These are phyloP conservation scores for Tulasnella sp. DNA, from an alignment of 768 basidiomycete species.

Conservation along the genomic window DNA sequence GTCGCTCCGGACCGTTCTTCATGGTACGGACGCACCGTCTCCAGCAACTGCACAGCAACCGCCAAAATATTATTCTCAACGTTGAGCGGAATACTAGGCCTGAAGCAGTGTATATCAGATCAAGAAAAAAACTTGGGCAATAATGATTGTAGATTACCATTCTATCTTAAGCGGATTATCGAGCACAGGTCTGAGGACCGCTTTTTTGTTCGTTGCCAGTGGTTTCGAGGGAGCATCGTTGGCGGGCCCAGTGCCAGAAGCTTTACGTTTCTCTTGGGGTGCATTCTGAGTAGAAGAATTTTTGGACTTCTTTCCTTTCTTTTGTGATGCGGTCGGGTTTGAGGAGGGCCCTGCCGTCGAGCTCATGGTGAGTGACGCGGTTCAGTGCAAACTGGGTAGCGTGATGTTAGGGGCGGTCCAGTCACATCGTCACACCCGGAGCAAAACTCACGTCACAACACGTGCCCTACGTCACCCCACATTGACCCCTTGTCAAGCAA, in stretches of 20 bases:
- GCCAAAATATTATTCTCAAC: constrained; percentile 65
- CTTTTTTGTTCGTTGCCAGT: constrained; percentile 56
- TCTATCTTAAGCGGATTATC: constrained; percentile 70
- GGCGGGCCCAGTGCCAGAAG: constrained; percentile 37
- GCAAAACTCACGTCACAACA: background rate
- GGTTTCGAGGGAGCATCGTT: background rate
- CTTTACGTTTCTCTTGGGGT: background rate
- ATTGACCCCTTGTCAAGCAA: background rate
- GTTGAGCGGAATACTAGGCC: constrained; percentile 66
- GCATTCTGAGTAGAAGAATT: background rate
- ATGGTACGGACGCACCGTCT: constrained; percentile 47
- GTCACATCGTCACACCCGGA: background rate
- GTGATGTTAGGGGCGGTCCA: background rate
- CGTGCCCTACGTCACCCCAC: background rate
- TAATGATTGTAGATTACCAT: constrained; percentile 53
- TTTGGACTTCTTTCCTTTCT: constrained; percentile 23
- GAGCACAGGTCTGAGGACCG: constrained; percentile 69
- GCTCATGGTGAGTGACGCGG: background rate
- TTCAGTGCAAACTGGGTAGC: background rate
- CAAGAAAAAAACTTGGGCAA: background rate
- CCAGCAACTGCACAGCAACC: constrained; percentile 53
- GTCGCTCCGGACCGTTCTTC: constrained; percentile 41
- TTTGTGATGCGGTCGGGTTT: background rate
- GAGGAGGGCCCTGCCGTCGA: background rate
- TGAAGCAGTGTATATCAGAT: constrained; percentile 39